Evolutionary conservation across 495 filamentous ascomycete genomes (phyloP), one percentile per base, ranked within the genome.

Genomic region (Podospora conica): DNA sequence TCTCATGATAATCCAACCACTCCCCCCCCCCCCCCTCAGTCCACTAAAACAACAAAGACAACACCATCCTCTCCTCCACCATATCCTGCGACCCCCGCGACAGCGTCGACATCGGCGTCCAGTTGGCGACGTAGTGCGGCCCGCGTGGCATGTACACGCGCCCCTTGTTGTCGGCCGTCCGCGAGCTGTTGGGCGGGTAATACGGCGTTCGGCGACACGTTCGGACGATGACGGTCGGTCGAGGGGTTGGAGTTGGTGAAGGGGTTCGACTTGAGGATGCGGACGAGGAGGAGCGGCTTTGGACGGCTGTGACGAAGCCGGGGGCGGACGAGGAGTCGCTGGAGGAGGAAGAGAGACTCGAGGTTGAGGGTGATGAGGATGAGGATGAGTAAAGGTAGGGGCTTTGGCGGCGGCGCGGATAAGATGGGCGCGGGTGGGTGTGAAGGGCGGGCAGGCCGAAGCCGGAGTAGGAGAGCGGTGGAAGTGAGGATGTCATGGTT

Each of bases 131-230:
- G 27, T 61, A 65, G 12, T 73, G 71, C 60, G 71, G 69, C 21
- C 71, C 71, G 0, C 71, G 20, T 24, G 66, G 68, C 69, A 71
- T 70, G 58, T 69, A 73, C 0, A 71, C 65, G 0, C 71, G 24
- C 27, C 12, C n/a, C n/a, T 63, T 58, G 40, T 63, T 60, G 31
- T 73, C 66, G 10, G 40, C 40, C 18, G 55, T 69, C 7, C 65
- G 58, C 11, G 71, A 73, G n/a, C 63, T n/a, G 28, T 73, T 73
- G 2, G 71, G 71, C 53, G 71, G 71, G 55, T 73, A 73, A 15
- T 73, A 73, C 5, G 71, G 66, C 8, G 71, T 71, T 9, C 65
- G 31, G 4, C 69, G 61, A 27, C 55, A 59, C 1, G 63, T 21
- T 8, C 57, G 61, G 9, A 66, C n/a, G 53, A 66, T 24, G 9